A percentile compares a stretch with the other conserved stretches of the same genome.
These are phyloP conservation scores for Diaporthe eres DNA, from an alignment of 2,329 filamentous ascomycete genomes.

Conservation along the genomic window DNA sequence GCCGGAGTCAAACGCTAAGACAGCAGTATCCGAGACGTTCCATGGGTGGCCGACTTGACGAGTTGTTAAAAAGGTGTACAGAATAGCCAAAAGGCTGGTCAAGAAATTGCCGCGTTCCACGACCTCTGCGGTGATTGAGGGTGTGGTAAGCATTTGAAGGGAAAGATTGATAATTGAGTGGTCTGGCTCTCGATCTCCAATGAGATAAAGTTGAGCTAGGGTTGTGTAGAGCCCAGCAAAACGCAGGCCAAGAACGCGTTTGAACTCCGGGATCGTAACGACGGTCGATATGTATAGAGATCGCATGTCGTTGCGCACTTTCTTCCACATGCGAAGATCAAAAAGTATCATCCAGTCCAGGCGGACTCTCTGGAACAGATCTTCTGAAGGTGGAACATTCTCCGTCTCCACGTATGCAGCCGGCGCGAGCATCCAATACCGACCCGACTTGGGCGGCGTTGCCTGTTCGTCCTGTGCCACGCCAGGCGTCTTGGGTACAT, in stretches of 20 bases:
- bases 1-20: constrained; percentile 92
- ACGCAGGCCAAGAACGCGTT: constrained; percentile 90
- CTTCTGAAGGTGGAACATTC: constrained; percentile 80
- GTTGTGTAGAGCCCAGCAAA: constrained; percentile 96
- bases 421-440: constrained; percentile 90
- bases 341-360: constrained; percentile 96
- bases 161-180: constrained; percentile 99
- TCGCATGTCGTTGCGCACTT: constrained; percentile 88
- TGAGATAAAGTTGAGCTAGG: constrained; percentile 92
- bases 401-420: constrained; percentile 74
- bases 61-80: constrained; percentile 97
- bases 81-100: constrained; percentile 93
- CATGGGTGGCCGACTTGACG: constrained; percentile 95
- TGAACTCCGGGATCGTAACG: constrained; percentile 95
- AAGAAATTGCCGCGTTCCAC: constrained; percentile 96
- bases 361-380: constrained; percentile 89
- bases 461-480: constrained; percentile 56
- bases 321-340: constrained; percentile 97
- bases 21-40: constrained; percentile 87
- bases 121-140: constrained; percentile 95
- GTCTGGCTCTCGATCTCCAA: constrained; percentile 95
- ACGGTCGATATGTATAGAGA: constrained; percentile 97
- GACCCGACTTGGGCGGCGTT: constrained; percentile 73
- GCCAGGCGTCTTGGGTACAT: constrained; percentile 87
- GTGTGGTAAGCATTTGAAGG: constrained; percentile 95